These are phyloP conservation scores for Pythium insidiosum DNA, from an alignment of 352 stramenopile genomes.

Conservation along the genomic window DNA sequence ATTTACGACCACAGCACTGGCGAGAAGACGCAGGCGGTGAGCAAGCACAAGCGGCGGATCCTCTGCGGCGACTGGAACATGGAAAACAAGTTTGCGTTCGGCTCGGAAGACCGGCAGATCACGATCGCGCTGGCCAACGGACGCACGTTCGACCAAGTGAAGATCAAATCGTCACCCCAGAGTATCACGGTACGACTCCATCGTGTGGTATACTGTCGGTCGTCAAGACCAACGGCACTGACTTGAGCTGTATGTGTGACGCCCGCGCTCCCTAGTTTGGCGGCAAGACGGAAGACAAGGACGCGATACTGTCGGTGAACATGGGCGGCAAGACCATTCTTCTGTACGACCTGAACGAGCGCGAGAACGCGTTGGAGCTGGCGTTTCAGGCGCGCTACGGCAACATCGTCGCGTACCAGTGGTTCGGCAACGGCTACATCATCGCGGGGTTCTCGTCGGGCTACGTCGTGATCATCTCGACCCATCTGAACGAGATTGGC, in stretches of 20 bases:
- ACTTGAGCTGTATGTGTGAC: no score
- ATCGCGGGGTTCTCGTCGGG: slow-evolving; percentile 88
- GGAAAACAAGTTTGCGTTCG: slow-evolving; percentile 77
- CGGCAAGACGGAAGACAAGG: slow-evolving; percentile 56
- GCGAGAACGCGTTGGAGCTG: slow-evolving; percentile 87
- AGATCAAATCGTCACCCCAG: slow-evolving; percentile 64
- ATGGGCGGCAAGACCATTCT: slow-evolving; percentile 87
- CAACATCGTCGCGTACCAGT: slow-evolving; percentile 84
- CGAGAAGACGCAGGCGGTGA: slow-evolving; percentile 40
- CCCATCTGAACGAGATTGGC: slow-evolving; percentile 83
- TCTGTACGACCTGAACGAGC: slow-evolving; percentile 82
- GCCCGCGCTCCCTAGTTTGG: no score
- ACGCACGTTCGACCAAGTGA: slow-evolving; percentile 64
- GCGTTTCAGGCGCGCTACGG: slow-evolving; percentile 88
- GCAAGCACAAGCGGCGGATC: slow-evolving; percentile 76
- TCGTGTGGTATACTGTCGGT: no score
- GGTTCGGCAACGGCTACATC: slow-evolving; percentile 87
- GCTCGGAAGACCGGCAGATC: slow-evolving; percentile 70
- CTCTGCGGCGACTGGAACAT: slow-evolving; percentile 75
- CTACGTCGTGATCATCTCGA: slow-evolving; percentile 89
- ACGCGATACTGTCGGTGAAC: slow-evolving; percentile 84
- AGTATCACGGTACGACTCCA: slow-evolving; percentile 42
- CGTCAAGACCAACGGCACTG: no score
- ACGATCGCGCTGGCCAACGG: slow-evolving; percentile 62
- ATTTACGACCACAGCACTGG: slow-evolving; percentile 65